Conservation (phyloP, 2,329 filamentous ascomycete species). For the Endothia cerciana region DNA sequence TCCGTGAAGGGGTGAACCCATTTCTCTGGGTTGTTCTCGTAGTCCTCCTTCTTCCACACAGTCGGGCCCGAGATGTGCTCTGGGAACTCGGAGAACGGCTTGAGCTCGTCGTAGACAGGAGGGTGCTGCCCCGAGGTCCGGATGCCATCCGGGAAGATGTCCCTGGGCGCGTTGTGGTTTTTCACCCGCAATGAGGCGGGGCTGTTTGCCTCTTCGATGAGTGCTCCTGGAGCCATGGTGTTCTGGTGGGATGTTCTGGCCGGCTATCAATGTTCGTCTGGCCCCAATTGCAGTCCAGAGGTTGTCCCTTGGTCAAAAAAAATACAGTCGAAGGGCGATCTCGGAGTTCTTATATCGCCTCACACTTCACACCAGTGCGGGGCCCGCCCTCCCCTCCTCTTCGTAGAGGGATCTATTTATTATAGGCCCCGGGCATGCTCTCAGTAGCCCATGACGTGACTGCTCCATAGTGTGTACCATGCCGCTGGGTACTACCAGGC, state of each 20-base stretch:
- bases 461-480: slow-evolving; percentile 5
- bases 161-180: slow-evolving; percentile 40
- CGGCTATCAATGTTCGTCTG: not conserved
- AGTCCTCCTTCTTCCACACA: slow-evolving; percentile 72
- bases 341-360: slow-evolving; percentile 10
- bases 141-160: slow-evolving; percentile 52
- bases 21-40: slow-evolving; percentile 62
- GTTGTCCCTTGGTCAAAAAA: not conserved
- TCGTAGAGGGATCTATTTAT: not conserved
- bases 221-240: slow-evolving; percentile 31
- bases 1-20: slow-evolving; percentile 74
- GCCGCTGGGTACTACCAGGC: not conserved
- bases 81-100: slow-evolving; percentile 71
- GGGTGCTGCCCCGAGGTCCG: slow-evolving; percentile 70
- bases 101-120: slow-evolving; percentile 67
- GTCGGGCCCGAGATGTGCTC: slow-evolving; percentile 72
- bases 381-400: not conserved
- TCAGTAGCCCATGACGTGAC: slow-evolving; percentile 23
- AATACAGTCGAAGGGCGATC: not conserved
- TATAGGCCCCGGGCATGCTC: slow-evolving; percentile 18
- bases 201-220: slow-evolving; percentile 24
- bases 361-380: not conserved
- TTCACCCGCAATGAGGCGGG: slow-evolving; percentile 29
- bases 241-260: not conserved
- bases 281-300: not conserved